Conservation (phyloP, 176 grass and related monocot species). For the Ampelocalamus luodianensis region DNA sequence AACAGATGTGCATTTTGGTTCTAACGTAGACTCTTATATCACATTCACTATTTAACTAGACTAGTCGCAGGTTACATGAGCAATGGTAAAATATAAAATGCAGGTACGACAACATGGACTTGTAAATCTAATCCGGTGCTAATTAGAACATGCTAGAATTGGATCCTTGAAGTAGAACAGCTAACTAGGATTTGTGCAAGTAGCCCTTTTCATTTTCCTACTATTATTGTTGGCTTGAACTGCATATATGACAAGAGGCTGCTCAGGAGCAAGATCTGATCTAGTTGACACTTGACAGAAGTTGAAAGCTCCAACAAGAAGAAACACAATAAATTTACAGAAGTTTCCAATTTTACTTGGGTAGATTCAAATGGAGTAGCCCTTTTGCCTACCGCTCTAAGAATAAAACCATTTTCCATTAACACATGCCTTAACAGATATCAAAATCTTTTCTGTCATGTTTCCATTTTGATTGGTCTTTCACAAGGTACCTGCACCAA, state of each 20-base stretch:
- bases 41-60: neutral
- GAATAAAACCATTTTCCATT: neutral
- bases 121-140: neutral
- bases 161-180: neutral
- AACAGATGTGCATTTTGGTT: neutral
- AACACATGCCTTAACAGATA: neutral
- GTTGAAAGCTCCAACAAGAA: neutral
- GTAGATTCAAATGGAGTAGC: neutral
- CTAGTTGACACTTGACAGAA: neutral
- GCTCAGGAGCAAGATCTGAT: neutral
- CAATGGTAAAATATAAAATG: conserved; percentile 5
- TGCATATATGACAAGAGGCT: neutral
- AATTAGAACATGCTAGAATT: conserved; percentile 11
- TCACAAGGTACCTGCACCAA: neutral
- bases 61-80: conserved; percentile 3
- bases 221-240: neutral
- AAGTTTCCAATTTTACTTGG: neutral
- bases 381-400: neutral
- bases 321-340: neutral
- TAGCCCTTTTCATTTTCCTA: neutral
- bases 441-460: neutral
- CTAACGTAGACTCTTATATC: neutral
- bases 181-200: neutral
- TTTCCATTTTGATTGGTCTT: neutral
- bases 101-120: neutral